Conservation (phyloP, 2,329 filamentous ascomycete species). For the Calonectria leucothoes region DNA sequence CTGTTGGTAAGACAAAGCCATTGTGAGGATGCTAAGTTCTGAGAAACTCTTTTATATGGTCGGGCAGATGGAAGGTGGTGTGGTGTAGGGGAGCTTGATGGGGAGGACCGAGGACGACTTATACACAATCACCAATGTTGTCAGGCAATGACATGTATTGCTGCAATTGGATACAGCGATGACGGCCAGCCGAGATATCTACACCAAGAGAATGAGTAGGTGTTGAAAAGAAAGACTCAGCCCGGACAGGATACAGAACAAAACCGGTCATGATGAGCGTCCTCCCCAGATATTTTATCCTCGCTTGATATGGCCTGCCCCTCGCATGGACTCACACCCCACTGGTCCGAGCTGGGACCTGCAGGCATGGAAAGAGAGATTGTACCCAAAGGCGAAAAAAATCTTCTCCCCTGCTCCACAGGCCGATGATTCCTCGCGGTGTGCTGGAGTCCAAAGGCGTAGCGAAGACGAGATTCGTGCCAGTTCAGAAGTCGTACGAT, state of each 20-base stretch:
- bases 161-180: not conserved
- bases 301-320: slow-evolving; percentile 23
- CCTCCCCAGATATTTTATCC: slow-evolving; percentile 40
- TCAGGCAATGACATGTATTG: slow-evolving; percentile 7
- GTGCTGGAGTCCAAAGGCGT: slow-evolving; percentile 19
- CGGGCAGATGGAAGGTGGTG: not conserved
- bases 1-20: slow-evolving; percentile 65
- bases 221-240: slow-evolving; percentile 18
- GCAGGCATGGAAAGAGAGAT: slow-evolving; percentile 30
- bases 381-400: slow-evolving; percentile 30
- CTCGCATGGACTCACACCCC: slow-evolving; percentile 20
- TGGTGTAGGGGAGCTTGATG: not conserved
- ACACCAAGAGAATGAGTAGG: not conserved
- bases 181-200: slow-evolving; percentile 1
- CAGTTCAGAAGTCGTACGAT: slow-evolving; percentile 42
- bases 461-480: slow-evolving; percentile 25
- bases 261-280: slow-evolving; percentile 19
- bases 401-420: slow-evolving; percentile 37
- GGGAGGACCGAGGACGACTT: not conserved
- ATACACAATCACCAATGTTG: slow-evolving; percentile 4
- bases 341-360: slow-evolving; percentile 27
- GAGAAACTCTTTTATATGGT: slow-evolving; percentile 1
- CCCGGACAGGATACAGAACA: slow-evolving; percentile 22
- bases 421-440: slow-evolving; percentile 42
- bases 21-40: slow-evolving; percentile 38